Evolutionary conservation across 306 rosid species (phyloP).

Genomic region (Malus sieversii): DNA sequence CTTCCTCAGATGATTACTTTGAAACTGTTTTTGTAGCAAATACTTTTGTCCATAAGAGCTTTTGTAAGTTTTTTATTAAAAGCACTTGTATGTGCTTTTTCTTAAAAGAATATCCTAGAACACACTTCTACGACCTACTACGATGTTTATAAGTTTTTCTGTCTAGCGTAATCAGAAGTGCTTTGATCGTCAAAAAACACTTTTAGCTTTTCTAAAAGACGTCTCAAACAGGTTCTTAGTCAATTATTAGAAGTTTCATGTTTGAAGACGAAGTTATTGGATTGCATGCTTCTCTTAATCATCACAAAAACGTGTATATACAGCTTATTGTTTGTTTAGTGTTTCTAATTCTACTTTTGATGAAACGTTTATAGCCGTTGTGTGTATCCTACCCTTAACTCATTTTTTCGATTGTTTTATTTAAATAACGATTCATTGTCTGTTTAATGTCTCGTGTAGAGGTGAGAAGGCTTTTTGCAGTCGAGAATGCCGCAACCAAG

Average conservation of each 20-base stretch:
- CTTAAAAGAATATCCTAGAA: no score
- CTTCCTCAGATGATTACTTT: neutral
- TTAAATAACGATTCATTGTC: no score
- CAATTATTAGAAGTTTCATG: neutral
- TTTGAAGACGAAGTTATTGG: neutral
- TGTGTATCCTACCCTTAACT: no score
- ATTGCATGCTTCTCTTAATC: neutral
- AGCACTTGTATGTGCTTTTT: neutral
- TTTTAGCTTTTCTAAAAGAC: no score
- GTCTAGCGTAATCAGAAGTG: no score
- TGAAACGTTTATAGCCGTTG: no score
- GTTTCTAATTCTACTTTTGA: no score
- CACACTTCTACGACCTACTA: no score
- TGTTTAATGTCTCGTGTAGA: slow-evolving; percentile 22
- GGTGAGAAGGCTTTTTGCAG: slow-evolving; percentile 95
- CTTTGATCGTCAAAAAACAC: no score
- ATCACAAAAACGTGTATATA: neutral
- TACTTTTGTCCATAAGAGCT: neutral
- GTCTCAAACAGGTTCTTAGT: neutral
- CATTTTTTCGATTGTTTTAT: neutral
- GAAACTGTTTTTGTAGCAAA: neutral
- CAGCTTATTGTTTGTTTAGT: neutral
- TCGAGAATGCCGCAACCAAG: slow-evolving; percentile 65
- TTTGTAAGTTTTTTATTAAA: no score
- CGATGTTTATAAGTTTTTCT: no score